Percentiles rank a stretch among this genome's conserved stretches.
These are phyloP conservation scores for Byssoonygena ceratinophila DNA, from an alignment of 2,329 filamentous ascomycete species.

Conservation along the genomic window DNA sequence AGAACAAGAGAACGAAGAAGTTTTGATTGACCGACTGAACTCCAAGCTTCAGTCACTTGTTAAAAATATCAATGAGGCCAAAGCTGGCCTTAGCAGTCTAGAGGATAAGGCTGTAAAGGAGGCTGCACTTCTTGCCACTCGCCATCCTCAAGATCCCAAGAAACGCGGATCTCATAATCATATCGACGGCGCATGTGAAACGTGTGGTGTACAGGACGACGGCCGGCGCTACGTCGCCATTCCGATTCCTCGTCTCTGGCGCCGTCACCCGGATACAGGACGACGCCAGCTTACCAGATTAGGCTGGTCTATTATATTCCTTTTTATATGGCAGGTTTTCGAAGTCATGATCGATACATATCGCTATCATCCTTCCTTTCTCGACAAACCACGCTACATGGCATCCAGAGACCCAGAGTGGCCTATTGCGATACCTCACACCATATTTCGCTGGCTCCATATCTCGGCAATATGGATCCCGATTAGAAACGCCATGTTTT, in stretches of 20 bases:
- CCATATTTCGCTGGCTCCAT: slow-evolving; percentile 41
- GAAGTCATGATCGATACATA: slow-evolving; percentile 43
- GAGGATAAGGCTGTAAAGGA: slow-evolving; percentile 30
- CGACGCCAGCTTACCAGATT: slow-evolving; percentile 29
- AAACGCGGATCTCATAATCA: slow-evolving; percentile 9
- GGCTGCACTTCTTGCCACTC: slow-evolving; percentile 14
- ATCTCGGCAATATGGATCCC: slow-evolving; percentile 20
- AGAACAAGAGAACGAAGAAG: slow-evolving; percentile 17
- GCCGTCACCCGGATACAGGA: slow-evolving; percentile 21
- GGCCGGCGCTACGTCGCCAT: slow-evolving; percentile 26
- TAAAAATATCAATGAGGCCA: slow-evolving; percentile 34
- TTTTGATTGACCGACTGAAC: slow-evolving; percentile 30
- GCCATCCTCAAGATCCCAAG: slow-evolving; percentile 15
- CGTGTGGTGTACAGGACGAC: slow-evolving; percentile 21
- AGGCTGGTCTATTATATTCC: slow-evolving; percentile 32
- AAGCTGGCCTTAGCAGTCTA: slow-evolving; percentile 31
- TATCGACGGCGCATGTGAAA: slow-evolving; percentile 18
- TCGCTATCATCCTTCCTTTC: slow-evolving; percentile 42
- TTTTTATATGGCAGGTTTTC: slow-evolving; percentile 40
- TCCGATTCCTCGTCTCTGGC: slow-evolving; percentile 31
- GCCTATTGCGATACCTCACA: slow-evolving; percentile 47
- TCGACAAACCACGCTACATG: slow-evolving; percentile 40
- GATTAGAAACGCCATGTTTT: slow-evolving; percentile 3
- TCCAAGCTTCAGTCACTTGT: slow-evolving; percentile 33
- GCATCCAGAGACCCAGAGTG: slow-evolving; percentile 43